Percentiles rank a stretch among this genome's conserved stretches.
These are phyloP conservation scores for Pueraria montana DNA, from an alignment of 306 rosid species.

Conservation along the genomic window DNA sequence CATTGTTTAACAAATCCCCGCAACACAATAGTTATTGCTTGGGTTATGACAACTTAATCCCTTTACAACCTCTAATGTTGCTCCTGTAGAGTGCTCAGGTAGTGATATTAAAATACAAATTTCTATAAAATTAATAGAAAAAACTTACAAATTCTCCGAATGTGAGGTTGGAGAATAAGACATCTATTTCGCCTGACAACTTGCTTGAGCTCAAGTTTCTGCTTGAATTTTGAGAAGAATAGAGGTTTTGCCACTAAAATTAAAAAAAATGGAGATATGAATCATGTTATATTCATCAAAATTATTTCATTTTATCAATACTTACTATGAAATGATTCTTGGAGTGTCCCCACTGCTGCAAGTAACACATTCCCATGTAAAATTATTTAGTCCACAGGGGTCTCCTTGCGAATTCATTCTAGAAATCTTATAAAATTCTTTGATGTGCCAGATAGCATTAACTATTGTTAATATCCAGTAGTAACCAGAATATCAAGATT, in stretches of 20 bases:
- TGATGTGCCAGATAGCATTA: slow-evolving; percentile 14
- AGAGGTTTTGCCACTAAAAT: not conserved
- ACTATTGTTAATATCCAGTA: not conserved
- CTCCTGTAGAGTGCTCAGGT: not conserved
- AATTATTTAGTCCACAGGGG: slow-evolving; percentile 6
- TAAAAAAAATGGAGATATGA: too few relatives aligned
- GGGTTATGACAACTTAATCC: not conserved
- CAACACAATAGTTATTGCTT: not conserved
- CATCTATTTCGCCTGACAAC: slow-evolving; percentile 2
- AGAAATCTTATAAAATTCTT: slow-evolving; percentile 2
- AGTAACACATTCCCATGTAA: slow-evolving; percentile 23
- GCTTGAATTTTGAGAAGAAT: not conserved
- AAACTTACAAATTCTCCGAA: slow-evolving; percentile 41
- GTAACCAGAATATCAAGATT: not conserved
- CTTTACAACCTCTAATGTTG: not conserved
- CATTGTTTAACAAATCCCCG: slow-evolving; percentile 59
- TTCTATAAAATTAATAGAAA: not conserved
- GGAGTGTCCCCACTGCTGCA: slow-evolving; percentile 4
- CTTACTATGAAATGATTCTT: slow-evolving; percentile 34
- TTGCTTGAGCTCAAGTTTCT: slow-evolving; percentile 49
- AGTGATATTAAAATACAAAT: not conserved
- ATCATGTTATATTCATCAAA: too few relatives aligned
- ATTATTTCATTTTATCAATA: not conserved
- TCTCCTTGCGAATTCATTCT: slow-evolving; percentile 32
- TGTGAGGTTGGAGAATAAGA: slow-evolving; percentile 22